phyloP scores from a whole-genome alignment of 2,329 filamentous ascomycete species.

The Colletotrichum spinosum region DNA sequence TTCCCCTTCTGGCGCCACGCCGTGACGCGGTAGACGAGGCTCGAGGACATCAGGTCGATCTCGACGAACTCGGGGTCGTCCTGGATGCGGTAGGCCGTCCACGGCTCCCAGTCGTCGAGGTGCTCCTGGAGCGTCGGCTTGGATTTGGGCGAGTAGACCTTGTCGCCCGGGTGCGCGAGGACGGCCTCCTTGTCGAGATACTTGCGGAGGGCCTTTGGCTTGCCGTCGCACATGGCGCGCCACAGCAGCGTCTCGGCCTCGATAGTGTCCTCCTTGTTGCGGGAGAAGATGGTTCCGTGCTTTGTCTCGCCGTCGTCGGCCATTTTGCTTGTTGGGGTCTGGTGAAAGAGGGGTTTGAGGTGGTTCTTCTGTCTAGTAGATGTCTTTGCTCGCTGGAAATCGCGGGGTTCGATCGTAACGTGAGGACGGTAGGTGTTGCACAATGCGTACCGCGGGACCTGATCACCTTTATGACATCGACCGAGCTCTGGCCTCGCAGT shows the following conservation, averaged over 20 bases:
- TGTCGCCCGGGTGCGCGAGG: slow-evolving; percentile 46
- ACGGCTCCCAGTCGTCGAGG: slow-evolving; percentile 49
- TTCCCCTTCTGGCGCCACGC: slow-evolving; percentile 44
- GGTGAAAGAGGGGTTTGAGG: not conserved
- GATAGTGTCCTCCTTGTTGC: slow-evolving; percentile 50
- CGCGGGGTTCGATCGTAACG: not conserved
- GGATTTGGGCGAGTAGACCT: slow-evolving; percentile 45
- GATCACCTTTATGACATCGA: slow-evolving; percentile 32
- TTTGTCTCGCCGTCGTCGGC: slow-evolving; percentile 28
- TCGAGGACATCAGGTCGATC: slow-evolving; percentile 51
- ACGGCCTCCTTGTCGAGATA: slow-evolving; percentile 50
- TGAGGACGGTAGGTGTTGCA: too few species aligned
- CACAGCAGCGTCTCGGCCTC: slow-evolving; percentile 50
- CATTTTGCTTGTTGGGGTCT: slow-evolving; percentile 4
- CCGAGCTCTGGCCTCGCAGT: slow-evolving; percentile 31
- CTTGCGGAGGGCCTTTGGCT: slow-evolving; percentile 46
- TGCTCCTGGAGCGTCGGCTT: slow-evolving; percentile 47
- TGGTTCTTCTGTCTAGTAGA: not conserved
- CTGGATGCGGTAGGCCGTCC: slow-evolving; percentile 51
- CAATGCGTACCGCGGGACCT: not conserved
- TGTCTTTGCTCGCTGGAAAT: not conserved
- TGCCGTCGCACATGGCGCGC: slow-evolving; percentile 48
- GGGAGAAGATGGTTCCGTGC: slow-evolving; percentile 43
- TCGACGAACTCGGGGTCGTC: slow-evolving; percentile 51
- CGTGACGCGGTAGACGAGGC: slow-evolving; percentile 47